Base-by-base conservation (phyloP, 495 filamentous ascomycete species). In the Podospora australis region DNA sequence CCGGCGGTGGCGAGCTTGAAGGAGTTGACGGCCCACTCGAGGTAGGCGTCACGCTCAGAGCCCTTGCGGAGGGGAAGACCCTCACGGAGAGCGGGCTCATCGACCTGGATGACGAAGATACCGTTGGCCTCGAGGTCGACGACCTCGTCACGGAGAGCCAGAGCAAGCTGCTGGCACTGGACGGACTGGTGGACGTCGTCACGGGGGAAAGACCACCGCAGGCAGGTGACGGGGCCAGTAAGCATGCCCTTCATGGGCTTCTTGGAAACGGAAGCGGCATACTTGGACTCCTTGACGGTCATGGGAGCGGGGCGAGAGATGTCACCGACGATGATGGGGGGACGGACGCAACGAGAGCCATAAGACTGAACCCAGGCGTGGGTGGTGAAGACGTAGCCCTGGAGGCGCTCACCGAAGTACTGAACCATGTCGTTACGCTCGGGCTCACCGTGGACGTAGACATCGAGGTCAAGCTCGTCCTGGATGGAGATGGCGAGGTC, bases 161-260 rank as follows among this genome's bases (percentile, higher is more conserved):
- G 82, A 69, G 90, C 92, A 51, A 98, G 86, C 75, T 98, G 92
- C 80, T 96, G 83, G 69, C 94, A 94, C 78, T 98, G 92, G 55
- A 96, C 81, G 48, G 88, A 95, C 79, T 98, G 92, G 78, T 98
- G 92, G 50, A 98, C 86, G 64, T 98, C 92, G 63, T 95, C 88
- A 84, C 92, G 92, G 63, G 92, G 92, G 87, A 96, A 98, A 42
- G 92, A 98, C 92, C 92, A 98, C 60, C 92, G 85, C 58, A 98
- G 75, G 70, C 92, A 97, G 66, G 92, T 98, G 74, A 98, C 92
- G 52, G 92, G 92, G 41, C 92, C 92, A 70, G 92, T 98, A 66
- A 98, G 84, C 92, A 98, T 98, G 70, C 92, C 92, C 86, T 98
- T 98, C 88, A 92, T 97, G 69, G 92, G 90, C 80, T 96, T 96